phyloP scores from a whole-genome alignment of 2,329 filamentous ascomycete genomes.

The Alternaria novae-zelandiae region DNA sequence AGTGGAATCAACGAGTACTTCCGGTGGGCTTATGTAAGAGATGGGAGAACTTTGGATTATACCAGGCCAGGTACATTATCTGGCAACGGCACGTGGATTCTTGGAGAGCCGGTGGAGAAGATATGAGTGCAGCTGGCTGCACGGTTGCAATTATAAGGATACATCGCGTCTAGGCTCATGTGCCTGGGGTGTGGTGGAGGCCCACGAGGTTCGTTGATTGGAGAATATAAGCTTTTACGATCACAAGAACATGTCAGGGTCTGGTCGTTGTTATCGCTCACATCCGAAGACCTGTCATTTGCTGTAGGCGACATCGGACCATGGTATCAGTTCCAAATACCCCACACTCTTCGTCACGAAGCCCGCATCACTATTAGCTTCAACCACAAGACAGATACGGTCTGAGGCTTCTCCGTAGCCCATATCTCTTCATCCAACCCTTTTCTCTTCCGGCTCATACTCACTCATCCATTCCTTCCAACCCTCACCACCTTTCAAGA shows the following conservation, averaged over 20 bases:
- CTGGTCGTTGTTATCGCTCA: neutral
- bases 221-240: neutral
- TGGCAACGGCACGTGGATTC: slow-evolving; percentile 41
- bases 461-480: neutral
- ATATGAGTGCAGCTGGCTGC: slow-evolving; percentile 18
- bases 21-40: slow-evolving; percentile 42
- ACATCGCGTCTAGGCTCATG: neutral
- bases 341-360: neutral
- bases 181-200: neutral
- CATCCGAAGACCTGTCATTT: neutral
- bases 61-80: slow-evolving; percentile 35
- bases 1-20: slow-evolving; percentile 41
- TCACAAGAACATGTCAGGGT: neutral
- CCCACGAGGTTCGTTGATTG: neutral
- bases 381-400: neutral
- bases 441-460: neutral
- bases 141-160: neutral
- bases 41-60: slow-evolving; percentile 40
- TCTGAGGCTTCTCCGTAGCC: neutral
- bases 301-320: neutral
- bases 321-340: neutral
- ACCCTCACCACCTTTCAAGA: neutral
- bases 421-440: neutral
- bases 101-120: slow-evolving; percentile 10
- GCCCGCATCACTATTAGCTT: neutral